Conservation (phyloP, 208 protist species). For the Balamuthia mandrillaris region DNA sequence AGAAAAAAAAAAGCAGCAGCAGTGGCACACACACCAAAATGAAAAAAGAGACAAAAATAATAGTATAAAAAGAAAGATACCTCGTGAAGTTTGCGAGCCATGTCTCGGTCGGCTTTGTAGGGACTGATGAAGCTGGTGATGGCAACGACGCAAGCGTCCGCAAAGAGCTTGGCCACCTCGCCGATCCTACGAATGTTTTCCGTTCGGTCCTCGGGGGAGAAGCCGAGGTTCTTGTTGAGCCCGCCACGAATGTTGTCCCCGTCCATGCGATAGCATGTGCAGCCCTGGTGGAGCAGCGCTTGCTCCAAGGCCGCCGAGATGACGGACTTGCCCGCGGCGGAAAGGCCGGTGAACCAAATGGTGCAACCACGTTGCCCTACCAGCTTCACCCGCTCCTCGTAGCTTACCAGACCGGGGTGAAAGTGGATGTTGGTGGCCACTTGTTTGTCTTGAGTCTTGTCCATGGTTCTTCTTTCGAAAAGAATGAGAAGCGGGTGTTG, state of each 20-base stretch:
- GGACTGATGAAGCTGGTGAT: slow-evolving; percentile 16
- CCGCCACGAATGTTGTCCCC: slow-evolving; percentile 20
- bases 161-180: slow-evolving; percentile 29
- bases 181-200: slow-evolving; percentile 17
- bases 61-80: too few relatives aligned
- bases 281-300: background rate
- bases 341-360: slow-evolving; percentile 21
- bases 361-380: slow-evolving; percentile 13
- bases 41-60: too few relatives aligned
- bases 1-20: too few relatives aligned
- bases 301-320: slow-evolving; percentile 14
- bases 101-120: background rate
- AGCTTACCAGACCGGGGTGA: background rate
- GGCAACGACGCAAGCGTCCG: background rate
- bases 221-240: slow-evolving; percentile 4
- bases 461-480: too few relatives aligned
- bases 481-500: too few relatives aligned
- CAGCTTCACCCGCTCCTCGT: background rate
- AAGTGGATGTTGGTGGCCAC: slow-evolving; percentile 19
- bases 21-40: too few relatives aligned
- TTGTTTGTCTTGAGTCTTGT: too few relatives aligned
- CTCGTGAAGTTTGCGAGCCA: background rate
- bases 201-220: background rate
- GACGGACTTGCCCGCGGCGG: slow-evolving; percentile 9
- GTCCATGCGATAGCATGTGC: background rate